Conservation (phyloP, 805 yeast species). For the Ogataea henricii region DNA sequence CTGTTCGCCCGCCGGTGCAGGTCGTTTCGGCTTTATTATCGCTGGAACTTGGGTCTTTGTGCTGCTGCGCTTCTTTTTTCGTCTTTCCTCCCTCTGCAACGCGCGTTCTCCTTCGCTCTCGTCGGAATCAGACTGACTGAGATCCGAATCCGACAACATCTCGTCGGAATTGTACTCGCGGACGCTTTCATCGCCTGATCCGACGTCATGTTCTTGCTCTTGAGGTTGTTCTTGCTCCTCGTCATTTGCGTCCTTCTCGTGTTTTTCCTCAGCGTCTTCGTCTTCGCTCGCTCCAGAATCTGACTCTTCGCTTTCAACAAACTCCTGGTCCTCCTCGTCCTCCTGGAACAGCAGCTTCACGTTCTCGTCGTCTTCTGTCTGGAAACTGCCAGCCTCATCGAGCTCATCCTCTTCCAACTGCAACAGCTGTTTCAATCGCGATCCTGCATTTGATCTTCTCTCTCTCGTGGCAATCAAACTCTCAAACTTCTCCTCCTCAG, state of each 20-base stretch:
- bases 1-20: conserved; percentile 27
- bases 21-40: conserved; percentile 27
- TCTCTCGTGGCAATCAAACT: conserved; percentile 73
- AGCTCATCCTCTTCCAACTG: conserved; percentile 58
- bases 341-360: conserved; percentile 70
- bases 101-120: conserved; percentile 53
- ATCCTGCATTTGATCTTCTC: conserved; percentile 88
- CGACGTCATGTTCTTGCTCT: conserved; percentile 29
- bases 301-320: conserved; percentile 34
- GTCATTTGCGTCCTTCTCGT: conserved; percentile 28
- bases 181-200: conserved; percentile 34
- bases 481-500: conserved; percentile 43
- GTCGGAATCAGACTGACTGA: conserved; percentile 52
- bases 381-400: conserved; percentile 20
- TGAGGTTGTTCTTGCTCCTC: conserved; percentile 23
- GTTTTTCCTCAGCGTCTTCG: conserved; percentile 34
- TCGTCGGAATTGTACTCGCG: conserved; percentile 44
- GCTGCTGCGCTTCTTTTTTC: conserved; percentile 41
- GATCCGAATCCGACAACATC: conserved; percentile 56
- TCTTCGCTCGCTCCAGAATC: conserved; percentile 34
- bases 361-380: conserved; percentile 70
- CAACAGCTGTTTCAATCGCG: conserved; percentile 69
- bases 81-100: conserved; percentile 35
- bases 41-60: conserved; percentile 43
- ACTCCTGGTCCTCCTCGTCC: conserved; percentile 57